Conservation (phyloP, 192 early-diverging fungal species). For the Endogone sp. region DNA sequence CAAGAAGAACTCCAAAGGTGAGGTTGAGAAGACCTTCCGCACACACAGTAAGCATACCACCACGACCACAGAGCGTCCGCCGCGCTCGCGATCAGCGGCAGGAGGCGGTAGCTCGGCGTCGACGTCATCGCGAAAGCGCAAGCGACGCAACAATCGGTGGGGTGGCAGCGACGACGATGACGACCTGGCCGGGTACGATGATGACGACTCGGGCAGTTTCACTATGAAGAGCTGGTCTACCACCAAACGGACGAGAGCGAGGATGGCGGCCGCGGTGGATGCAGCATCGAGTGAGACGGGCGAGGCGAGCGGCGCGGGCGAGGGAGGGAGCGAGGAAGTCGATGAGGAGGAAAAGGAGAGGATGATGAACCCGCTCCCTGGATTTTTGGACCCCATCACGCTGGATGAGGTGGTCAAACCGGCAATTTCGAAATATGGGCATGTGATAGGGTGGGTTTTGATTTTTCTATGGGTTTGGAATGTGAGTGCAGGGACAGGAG, state of each 20-base stretch:
- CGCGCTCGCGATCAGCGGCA: background rate
- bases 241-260: constrained; percentile 54
- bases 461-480: background rate
- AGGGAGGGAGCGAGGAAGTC: constrained; percentile 26
- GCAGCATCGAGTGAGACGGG: constrained; percentile 6
- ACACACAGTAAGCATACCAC: constrained; percentile 61
- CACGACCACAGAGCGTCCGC: constrained; percentile 8
- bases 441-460: constrained; percentile 75
- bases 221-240: constrained; percentile 59
- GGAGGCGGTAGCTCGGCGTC: background rate
- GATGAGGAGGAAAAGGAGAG: constrained; percentile 42
- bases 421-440: constrained; percentile 92
- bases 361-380: constrained; percentile 79
- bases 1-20: constrained; percentile 79
- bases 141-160: constrained; percentile 39
- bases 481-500: background rate
- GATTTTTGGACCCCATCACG: constrained; percentile 93
- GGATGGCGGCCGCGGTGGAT: constrained; percentile 11
- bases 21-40: constrained; percentile 75
- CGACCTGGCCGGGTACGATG: constrained; percentile 56
- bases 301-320: constrained; percentile 18
- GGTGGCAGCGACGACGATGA: constrained; percentile 52
- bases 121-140: constrained; percentile 37
- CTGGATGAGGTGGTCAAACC: constrained; percentile 86
- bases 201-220: constrained; percentile 68